Base-by-base conservation (phyloP, 2,329 filamentous ascomycete species). In the Epichloe amarillans region DNA sequence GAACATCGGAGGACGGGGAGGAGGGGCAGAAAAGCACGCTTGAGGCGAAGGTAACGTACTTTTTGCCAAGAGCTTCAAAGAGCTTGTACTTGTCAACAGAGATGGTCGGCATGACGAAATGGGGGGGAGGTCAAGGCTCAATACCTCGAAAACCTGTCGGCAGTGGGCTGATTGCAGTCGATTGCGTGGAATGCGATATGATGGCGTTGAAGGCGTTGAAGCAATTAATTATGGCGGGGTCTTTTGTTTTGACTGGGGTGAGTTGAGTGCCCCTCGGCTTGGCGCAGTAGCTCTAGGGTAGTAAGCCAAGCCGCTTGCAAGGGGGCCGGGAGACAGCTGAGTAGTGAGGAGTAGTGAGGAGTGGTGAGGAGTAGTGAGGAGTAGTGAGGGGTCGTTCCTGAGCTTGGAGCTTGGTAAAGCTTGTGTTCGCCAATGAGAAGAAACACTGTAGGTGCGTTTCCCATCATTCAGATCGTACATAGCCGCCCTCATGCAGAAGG, bases 21-120 rank as follows among this genome's bases (percentile, higher is more conserved):
- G 21, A 19, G 23, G 50, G n/a, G 38, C 40, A 53, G 47, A 47
- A 59, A 55, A 46, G 54, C 50, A 53, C 52, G 49, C 44, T 5
- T 21, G 54, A 53, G 49, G 49, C 48, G 49, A 43, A 53, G 52
- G 46, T 51, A 49, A 62, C 70, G 60, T 69, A 96, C 80, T 93
- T 83, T 84, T 84, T 83, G 64, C 89, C 91, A 53, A 98, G 80
- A 66, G 87, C 89, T 72, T 94, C 83, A 77, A 86, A 97, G 66
- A 98, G 87, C 65, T 84, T 88, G 63, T 89, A 90, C 75, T 97
- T 98, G 76, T 97, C 87, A 61, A 97, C 90, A 61, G 84, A 79
- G 62, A 98, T 96, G 66, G 93, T 98, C 72, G 93, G 93, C 93
- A 96, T 96, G 58, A 52, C 68, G 65, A 65, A 59, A 62, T 26